Evolutionary conservation across 2,329 filamentous ascomycete genomes (phyloP).

Genomic region (Fusarium brachygibbosum): DNA sequence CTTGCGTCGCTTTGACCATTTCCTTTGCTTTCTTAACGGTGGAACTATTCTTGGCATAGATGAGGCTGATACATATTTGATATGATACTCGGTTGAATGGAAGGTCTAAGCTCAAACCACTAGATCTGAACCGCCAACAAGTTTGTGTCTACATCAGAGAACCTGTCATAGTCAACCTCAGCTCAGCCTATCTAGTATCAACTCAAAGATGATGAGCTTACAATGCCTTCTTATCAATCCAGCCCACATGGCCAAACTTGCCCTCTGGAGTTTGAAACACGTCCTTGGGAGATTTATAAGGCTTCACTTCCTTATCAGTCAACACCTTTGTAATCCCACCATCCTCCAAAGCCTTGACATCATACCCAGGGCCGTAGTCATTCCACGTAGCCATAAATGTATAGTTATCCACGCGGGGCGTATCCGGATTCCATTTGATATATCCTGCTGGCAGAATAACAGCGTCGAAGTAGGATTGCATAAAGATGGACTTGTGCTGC

Average conservation of each 20-base stretch:
- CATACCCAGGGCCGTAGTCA: slow-evolving; percentile 66
- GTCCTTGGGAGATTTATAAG: slow-evolving; percentile 40
- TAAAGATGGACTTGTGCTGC: slow-evolving; percentile 69
- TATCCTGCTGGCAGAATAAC: slow-evolving; percentile 68
- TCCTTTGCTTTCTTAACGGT: background rate
- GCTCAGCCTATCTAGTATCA: background rate
- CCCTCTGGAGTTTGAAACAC: slow-evolving; percentile 40
- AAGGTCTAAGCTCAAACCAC: background rate
- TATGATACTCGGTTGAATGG: background rate
- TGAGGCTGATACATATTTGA: background rate
- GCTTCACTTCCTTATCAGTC: slow-evolving; percentile 50
- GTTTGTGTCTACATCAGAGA: background rate
- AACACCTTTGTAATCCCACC: slow-evolving; percentile 62
- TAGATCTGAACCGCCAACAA: background rate
- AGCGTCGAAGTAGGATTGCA: slow-evolving; percentile 66
- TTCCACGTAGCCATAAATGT: slow-evolving; percentile 71
- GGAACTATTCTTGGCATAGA: background rate
- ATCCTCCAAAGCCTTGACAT: slow-evolving; percentile 59
- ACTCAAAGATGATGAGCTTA: background rate
- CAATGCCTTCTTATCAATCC: slow-evolving; percentile 36
- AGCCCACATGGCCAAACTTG: slow-evolving; percentile 19
- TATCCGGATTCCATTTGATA: slow-evolving; percentile 46
- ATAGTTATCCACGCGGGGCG: slow-evolving; percentile 51
- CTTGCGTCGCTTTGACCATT: background rate
- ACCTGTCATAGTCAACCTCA: background rate